Evolutionary conservation across 1,284 basidiomycete species (phyloP), one percentile per base, ranked within the genome.

Genomic region (Sutorius eximius): DNA sequence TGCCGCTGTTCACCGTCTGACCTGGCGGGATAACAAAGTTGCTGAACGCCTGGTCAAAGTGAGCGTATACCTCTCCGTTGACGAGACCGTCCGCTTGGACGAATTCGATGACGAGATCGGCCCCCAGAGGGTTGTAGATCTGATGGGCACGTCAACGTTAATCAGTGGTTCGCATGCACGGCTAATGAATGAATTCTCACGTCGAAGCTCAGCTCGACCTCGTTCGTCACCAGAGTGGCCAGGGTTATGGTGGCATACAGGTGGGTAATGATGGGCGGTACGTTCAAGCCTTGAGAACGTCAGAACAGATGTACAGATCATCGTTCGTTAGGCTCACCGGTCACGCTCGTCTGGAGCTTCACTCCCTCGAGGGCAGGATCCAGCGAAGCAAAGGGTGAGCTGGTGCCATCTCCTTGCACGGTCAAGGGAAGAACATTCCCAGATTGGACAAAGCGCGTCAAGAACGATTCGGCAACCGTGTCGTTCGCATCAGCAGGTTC

Each of bases 331-430:
- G n/a, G 49, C 59, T 61, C 62, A 79, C 82, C 82, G 15, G 67
- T 61, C 41, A 89, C 68, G 44, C 73, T 73, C 2, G 82, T 79
- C 8, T 71, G 62, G 36, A 90, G 70, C n/a, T 72, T 72, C 30
- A 89, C 70, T 34, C 81, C 79, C 22, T 81, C 75, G 9, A 91
- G 73, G 1, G 81, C 87, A 5, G 78, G 77, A 46, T 76, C 69
- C 40, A 92, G 69, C 3, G 86, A 87, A 7, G 66, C 76, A 66
- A 87, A 89, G 1, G 87, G 86, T 11, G 85, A 82, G 57, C 87
- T 86, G 5, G 67, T 61, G 6, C 64, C 53, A 60, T 87, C 86
- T 18, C 87, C 87, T 57, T 80, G 71, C 61, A 89, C 85, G 0
- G 75, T 76, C 56, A 89, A 65, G 13, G 78, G 73, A 37, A 87